Evolutionary conservation across 371 early-diverging fungal species (phyloP).

Genomic region (Phascolomyces articulosus): DNA sequence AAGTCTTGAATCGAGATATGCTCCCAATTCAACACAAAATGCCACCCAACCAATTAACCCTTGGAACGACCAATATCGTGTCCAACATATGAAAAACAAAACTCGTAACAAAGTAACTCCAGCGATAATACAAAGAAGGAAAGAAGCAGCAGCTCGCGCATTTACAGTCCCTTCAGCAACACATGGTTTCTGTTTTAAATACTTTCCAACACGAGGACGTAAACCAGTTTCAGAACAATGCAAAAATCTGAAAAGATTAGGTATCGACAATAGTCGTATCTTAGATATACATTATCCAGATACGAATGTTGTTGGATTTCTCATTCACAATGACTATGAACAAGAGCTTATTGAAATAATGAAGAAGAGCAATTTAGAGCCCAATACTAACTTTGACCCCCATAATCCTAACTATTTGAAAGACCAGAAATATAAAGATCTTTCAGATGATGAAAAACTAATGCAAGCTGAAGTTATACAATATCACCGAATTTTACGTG

Average conservation of each 20-base stretch:
- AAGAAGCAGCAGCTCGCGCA: neutral
- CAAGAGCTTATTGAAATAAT: neutral
- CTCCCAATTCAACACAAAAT: too few relatives aligned
- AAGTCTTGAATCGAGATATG: too few relatives aligned
- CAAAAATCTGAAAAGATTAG: neutral
- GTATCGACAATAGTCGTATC: constrained; percentile 5
- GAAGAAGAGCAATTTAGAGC: neutral
- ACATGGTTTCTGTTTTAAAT: neutral
- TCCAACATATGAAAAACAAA: too few relatives aligned
- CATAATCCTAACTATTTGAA: neutral
- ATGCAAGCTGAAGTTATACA: too few relatives aligned
- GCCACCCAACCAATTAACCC: too few relatives aligned
- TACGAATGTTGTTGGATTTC: neutral
- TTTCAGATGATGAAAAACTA: too few relatives aligned
- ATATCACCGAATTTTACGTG: too few relatives aligned
- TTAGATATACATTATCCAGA: constrained; percentile 9
- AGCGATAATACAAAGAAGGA: too few relatives aligned
- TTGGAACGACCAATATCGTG: too few relatives aligned
- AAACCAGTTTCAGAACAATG: neutral
- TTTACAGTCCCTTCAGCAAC: neutral
- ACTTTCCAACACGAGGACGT: constrained; percentile 2
- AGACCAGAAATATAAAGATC: too few relatives aligned
- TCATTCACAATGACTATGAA: constrained; percentile 5
- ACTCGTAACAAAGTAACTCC: too few relatives aligned
- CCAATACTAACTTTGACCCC: neutral